A percentile compares a stretch with the other conserved stretches of the same genome.
Evolutionary conservation across 306 rosid genomes (phyloP).

Genomic region (Vicia faba): DNA sequence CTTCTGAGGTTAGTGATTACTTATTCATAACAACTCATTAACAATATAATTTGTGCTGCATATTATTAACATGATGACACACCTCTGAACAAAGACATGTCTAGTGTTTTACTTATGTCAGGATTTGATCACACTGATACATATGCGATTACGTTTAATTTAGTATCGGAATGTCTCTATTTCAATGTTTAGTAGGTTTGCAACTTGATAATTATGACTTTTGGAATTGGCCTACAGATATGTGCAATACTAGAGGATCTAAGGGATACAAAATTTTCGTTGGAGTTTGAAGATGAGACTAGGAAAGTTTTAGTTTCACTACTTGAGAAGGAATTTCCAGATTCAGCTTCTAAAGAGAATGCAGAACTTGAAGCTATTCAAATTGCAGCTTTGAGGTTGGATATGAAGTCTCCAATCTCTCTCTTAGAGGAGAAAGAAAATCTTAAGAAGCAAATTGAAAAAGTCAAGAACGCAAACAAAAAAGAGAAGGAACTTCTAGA

Average conservation of each 20-base stretch:
- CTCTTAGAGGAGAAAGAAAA: slow-evolving; percentile 51
- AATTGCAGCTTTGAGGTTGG: slow-evolving; percentile 49
- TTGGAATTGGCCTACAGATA: slow-evolving; percentile 47
- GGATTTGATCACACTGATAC: too few relatives aligned
- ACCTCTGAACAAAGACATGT: too few relatives aligned
- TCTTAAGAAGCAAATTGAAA: slow-evolving; percentile 41
- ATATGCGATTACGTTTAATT: too few relatives aligned
- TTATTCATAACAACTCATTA: too few relatives aligned
- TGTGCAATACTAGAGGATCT: slow-evolving; percentile 49
- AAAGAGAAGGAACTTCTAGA: slow-evolving; percentile 44
- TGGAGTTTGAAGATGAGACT: slow-evolving; percentile 49
- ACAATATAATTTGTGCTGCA: too few relatives aligned
- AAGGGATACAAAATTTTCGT: slow-evolving; percentile 43
- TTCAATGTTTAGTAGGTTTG: background rate
- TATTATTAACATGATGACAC: too few relatives aligned
- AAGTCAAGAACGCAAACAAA: slow-evolving; percentile 17
- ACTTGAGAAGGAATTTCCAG: slow-evolving; percentile 39
- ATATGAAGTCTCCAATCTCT: slow-evolving; percentile 37
- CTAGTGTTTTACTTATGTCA: too few relatives aligned
- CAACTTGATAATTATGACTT: slow-evolving; percentile 15
- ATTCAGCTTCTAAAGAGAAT: slow-evolving; percentile 34
- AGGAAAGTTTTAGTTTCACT: slow-evolving; percentile 46
- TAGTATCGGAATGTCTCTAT: too few relatives aligned
- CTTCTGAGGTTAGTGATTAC: slow-evolving; percentile 51
- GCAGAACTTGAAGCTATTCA: slow-evolving; percentile 53